Conservation (phyloP, 2,329 filamentous ascomycete species). For the Fusarium bactridioides region DNA sequence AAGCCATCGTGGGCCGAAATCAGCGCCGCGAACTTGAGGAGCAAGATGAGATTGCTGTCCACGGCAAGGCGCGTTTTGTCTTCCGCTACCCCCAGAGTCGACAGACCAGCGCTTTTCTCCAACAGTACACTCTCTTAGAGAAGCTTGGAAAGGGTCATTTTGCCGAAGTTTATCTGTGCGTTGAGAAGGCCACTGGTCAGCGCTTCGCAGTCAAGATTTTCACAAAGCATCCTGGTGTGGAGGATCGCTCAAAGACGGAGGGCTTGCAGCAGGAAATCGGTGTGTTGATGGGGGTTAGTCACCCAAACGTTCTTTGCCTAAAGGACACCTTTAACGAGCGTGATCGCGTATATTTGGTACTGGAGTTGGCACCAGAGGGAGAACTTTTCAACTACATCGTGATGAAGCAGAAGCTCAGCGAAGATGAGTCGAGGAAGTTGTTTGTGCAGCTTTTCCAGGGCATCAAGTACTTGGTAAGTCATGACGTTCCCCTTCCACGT, state of each 20-base stretch:
- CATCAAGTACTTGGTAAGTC: conserved; percentile 88
- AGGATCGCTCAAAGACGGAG: conserved; percentile 84
- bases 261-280: conserved; percentile 95
- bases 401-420: conserved; percentile 85
- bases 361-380: conserved; percentile 90
- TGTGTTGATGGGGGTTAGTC: conserved; percentile 95
- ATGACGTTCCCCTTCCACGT: not conserved
- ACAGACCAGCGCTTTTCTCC: conserved; percentile 78
- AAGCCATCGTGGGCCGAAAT: conserved; percentile 89
- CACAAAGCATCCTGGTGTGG: conserved; percentile 81
- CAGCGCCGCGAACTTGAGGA: conserved; percentile 88
- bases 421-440: conserved; percentile 83
- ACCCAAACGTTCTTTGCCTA: conserved; percentile 89
- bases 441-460: conserved; percentile 93
- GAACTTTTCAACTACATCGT: conserved; percentile 97
- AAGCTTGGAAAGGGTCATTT: conserved; percentile 95
- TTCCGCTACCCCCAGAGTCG: conserved; percentile 87
- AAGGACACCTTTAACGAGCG: conserved; percentile 95
- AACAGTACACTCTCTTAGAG: conserved; percentile 85
- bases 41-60: conserved; percentile 87
- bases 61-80: conserved; percentile 85
- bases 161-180: conserved; percentile 89
- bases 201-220: conserved; percentile 95
- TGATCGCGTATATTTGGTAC: conserved; percentile 87
- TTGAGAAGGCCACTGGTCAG: conserved; percentile 83